A percentile compares a stretch with the other conserved stretches of the same genome.
Evolutionary conservation across 176 grass and related monocot genomes (phyloP).

Genomic region (Leersia perrieri): DNA sequence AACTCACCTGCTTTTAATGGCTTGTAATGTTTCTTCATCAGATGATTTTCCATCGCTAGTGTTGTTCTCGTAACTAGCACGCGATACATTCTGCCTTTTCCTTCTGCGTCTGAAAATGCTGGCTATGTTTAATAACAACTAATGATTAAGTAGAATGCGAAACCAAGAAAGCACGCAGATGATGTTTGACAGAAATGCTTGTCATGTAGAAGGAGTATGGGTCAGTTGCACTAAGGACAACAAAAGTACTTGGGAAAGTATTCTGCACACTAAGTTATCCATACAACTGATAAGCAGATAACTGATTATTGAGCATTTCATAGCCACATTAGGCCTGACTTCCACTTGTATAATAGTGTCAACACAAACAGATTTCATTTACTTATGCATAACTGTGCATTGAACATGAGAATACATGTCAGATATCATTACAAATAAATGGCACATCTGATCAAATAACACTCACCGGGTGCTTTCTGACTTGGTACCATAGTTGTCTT

Average conservation of each 20-base stretch:
- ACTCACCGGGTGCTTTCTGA: conserved; percentile 43
- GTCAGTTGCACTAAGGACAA: background rate
- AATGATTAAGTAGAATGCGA: background rate
- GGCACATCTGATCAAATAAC: conserved; percentile 14
- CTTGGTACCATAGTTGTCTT: conserved; percentile 26
- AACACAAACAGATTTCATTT: background rate
- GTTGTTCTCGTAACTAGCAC: conserved; percentile 16
- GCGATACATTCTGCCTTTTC: conserved; percentile 44
- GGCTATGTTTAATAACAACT: conserved; percentile 14
- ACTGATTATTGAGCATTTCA: background rate
- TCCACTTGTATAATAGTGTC: background rate
- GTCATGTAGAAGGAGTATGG: background rate
- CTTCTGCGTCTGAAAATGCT: conserved; percentile 47
- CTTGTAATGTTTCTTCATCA: conserved; percentile 68
- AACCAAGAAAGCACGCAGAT: conserved; percentile 4
- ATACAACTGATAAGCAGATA: conserved; percentile 17
- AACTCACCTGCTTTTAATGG: conserved; percentile 61
- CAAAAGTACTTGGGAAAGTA: background rate
- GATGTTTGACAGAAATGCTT: background rate
- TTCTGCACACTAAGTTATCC: background rate
- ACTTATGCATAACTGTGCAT: background rate
- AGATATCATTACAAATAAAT: conserved; percentile 29
- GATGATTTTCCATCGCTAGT: conserved; percentile 40
- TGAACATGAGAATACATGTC: background rate
- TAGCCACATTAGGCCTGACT: background rate